phyloP scores from a whole-genome alignment of 768 basidiomycete species.

The Hysterangium stoloniferum region DNA sequence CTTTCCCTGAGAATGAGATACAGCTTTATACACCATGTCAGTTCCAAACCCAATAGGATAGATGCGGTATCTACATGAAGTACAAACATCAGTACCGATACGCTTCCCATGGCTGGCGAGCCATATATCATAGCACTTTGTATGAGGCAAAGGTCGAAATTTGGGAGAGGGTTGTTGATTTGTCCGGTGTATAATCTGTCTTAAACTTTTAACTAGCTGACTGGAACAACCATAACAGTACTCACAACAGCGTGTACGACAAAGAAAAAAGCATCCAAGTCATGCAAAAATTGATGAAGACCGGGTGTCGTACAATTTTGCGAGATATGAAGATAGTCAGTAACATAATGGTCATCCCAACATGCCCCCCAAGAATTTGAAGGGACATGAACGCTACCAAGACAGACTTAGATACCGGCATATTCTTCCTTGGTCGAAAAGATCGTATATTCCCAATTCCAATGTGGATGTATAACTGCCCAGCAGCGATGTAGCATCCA shows the following conservation, averaged over 20 bases:
- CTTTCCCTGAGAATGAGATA: not conserved
- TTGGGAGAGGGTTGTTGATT: too few species aligned
- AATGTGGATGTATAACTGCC: not conserved
- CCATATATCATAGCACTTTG: not conserved
- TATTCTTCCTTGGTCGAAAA: too few species aligned
- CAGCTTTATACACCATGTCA: not conserved
- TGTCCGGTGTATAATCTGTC: too few species aligned
- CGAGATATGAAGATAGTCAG: constrained; percentile 37
- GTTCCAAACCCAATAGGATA: not conserved
- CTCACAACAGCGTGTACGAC: constrained; percentile 44
- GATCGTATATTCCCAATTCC: too few species aligned
- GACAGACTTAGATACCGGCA: too few species aligned
- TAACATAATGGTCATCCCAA: constrained; percentile 42
- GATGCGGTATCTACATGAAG: not conserved
- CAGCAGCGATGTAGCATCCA: not conserved
- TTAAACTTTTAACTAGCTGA: too few species aligned
- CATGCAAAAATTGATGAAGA: constrained; percentile 48
- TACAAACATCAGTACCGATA: not conserved
- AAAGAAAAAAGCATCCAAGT: constrained; percentile 50
- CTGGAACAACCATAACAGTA: too few species aligned
- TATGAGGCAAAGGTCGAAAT: not conserved
- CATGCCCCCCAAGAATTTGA: constrained; percentile 43
- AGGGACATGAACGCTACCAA: constrained; percentile 31
- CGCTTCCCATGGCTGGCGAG: not conserved
- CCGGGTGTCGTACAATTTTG: constrained; percentile 38